A percentile compares a stretch with the other conserved stretches of the same genome.
Evolutionary conservation across 768 basidiomycete species (phyloP).

Genomic region (Mycena sanguinolenta): DNA sequence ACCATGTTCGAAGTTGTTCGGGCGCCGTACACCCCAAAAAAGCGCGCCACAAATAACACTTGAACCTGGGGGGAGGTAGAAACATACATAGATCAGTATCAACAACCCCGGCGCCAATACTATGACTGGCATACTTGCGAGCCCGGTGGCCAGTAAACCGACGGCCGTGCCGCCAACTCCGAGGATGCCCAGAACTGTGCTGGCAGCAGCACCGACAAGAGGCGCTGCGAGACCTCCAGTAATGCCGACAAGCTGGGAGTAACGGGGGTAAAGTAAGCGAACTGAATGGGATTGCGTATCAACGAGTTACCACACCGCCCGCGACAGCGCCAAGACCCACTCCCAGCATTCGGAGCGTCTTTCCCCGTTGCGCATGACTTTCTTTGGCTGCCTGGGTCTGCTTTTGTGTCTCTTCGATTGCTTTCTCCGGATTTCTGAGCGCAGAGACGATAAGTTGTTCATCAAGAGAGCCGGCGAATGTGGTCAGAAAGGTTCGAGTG

Average conservation of each 20-base stretch:
- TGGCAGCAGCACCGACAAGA: constrained; percentile 66
- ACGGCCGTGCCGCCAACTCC: constrained; percentile 68
- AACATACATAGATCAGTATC: background rate
- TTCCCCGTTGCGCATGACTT: constrained; percentile 57
- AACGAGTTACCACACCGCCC: constrained; percentile 55
- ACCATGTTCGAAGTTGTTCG: constrained; percentile 62
- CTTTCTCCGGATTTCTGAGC: constrained; percentile 63
- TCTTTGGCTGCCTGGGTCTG: constrained; percentile 55
- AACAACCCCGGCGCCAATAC: background rate
- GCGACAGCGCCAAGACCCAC: constrained; percentile 66
- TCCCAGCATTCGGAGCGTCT: constrained; percentile 59
- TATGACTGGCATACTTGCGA: constrained; percentile 48
- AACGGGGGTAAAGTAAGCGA: constrained; percentile 1
- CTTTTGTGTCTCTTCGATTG: constrained; percentile 58
- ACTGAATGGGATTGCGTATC: background rate
- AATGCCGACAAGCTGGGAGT: constrained; percentile 57
- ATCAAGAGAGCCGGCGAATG: constrained; percentile 52
- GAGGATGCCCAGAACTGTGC: constrained; percentile 61
- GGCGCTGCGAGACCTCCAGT: constrained; percentile 74
- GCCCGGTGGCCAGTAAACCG: constrained; percentile 64
- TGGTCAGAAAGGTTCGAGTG: constrained; percentile 60
- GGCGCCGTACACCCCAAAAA: constrained; percentile 70
- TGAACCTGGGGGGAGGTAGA: constrained; percentile 59
- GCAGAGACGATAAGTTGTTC: constrained; percentile 60
- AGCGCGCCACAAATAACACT: constrained; percentile 69